Evolutionary conservation across 257 asterid species (phyloP).

Genomic region (Gentiana macrophylla): DNA sequence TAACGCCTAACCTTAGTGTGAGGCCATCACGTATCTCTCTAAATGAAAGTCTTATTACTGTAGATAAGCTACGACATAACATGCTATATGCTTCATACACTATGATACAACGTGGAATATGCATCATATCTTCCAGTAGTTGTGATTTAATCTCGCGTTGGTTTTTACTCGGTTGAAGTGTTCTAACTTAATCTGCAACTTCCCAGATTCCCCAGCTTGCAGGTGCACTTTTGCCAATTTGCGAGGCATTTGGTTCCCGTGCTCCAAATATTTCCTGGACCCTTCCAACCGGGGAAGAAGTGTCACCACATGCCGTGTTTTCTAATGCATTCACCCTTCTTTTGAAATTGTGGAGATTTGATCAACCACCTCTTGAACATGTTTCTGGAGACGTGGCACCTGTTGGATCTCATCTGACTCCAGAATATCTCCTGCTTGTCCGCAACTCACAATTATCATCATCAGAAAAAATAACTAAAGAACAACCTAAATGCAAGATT

Average conservation of each 20-base stretch:
- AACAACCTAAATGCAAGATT: constrained; percentile 37
- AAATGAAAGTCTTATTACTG: too few species aligned
- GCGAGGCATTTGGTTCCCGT: constrained; percentile 91
- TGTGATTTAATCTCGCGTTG: too few species aligned
- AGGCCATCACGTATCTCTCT: too few species aligned
- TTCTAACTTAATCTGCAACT: background rate
- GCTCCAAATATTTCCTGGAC: constrained; percentile 76
- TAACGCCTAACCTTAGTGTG: too few species aligned
- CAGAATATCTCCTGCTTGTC: constrained; percentile 70
- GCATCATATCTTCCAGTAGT: too few species aligned
- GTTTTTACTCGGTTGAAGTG: too few species aligned
- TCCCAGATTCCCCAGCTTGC: constrained; percentile 95
- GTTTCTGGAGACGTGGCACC: constrained; percentile 58
- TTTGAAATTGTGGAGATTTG: constrained; percentile 91
- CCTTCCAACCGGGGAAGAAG: constrained; percentile 62
- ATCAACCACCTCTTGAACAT: constrained; percentile 77
- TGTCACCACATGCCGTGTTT: constrained; percentile 72
- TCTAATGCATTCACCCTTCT: constrained; percentile 89
- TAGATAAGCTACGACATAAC: too few species aligned
- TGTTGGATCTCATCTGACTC: constrained; percentile 67
- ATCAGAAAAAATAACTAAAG: constrained; percentile 30
- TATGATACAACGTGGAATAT: too few species aligned
- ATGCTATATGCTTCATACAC: too few species aligned
- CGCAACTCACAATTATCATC: constrained; percentile 66
- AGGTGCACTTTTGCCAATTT: constrained; percentile 90